Conservation (phyloP, 2,329 filamentous ascomycete species). For the Davidsoniella australis region DNA sequence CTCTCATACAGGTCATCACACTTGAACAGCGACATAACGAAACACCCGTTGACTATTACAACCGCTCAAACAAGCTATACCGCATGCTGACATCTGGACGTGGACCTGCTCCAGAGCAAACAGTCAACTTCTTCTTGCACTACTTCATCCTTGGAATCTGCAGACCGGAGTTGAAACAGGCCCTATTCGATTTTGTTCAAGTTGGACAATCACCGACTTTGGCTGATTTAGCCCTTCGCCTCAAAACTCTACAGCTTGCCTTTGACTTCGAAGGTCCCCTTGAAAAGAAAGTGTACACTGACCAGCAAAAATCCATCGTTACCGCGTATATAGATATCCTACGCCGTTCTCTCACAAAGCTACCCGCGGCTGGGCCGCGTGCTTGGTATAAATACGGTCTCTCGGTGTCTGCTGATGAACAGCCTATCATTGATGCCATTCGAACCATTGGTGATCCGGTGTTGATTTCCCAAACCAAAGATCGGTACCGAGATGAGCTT, state of each 20-base stretch:
- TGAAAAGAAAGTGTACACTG: conserved; percentile 27
- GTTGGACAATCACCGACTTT: conserved; percentile 16
- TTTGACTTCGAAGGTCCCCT: conserved; percentile 37
- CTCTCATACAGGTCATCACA: conserved; percentile 8
- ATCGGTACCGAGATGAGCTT: conserved; percentile 41
- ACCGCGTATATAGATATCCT: conserved; percentile 10
- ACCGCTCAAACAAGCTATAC: conserved; percentile 21
- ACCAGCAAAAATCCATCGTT: not conserved
- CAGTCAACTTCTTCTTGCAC: conserved; percentile 17
- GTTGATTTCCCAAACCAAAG: conserved; percentile 25
- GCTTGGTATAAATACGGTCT: conserved; percentile 19
- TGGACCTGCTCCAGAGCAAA: conserved; percentile 23
- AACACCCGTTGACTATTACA: conserved; percentile 16
- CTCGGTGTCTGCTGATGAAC: conserved; percentile 21
- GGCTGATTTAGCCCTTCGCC: conserved; percentile 27
- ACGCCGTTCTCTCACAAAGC: conserved; percentile 5
- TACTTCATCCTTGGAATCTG: conserved; percentile 27
- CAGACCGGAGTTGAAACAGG: conserved; percentile 27
- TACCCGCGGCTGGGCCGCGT: conserved; percentile 6
- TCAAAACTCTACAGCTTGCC: conserved; percentile 39
- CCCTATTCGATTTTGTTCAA: conserved; percentile 22
- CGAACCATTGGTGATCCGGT: conserved; percentile 31
- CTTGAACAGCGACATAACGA: conserved; percentile 11
- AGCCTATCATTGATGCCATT: conserved; percentile 25
- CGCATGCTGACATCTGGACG: conserved; percentile 23